Evolutionary conservation across 176 grass and related monocot genomes (phyloP).

Genomic region (Oryza brachyantha): DNA sequence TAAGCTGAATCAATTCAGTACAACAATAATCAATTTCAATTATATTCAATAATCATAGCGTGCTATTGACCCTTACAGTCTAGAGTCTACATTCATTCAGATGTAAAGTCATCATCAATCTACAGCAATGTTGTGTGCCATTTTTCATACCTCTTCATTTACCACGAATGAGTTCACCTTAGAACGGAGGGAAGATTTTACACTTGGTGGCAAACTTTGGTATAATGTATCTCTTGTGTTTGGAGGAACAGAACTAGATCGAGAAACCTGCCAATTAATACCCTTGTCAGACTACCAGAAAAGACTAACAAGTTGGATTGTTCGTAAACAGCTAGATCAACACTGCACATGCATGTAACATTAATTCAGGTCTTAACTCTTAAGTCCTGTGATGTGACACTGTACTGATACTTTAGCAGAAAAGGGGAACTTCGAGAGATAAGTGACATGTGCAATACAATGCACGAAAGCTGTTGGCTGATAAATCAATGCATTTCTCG

Average conservation of each 20-base stretch:
- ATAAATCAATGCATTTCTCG: background rate
- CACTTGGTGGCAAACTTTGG: constrained; percentile 76
- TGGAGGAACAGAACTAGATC: constrained; percentile 86
- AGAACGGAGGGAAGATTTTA: constrained; percentile 78
- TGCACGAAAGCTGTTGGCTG: background rate
- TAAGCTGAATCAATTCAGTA: constrained; percentile 52
- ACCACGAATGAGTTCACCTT: constrained; percentile 62
- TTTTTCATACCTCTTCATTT: constrained; percentile 78
- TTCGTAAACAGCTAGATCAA: constrained; percentile 19
- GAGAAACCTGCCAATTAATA: constrained; percentile 56
- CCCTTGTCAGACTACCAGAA: constrained; percentile 36
- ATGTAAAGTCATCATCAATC: background rate
- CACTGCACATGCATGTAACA: constrained; percentile 2
- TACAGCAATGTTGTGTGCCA: constrained; percentile 12
- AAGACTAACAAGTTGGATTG: background rate
- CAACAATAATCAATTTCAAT: constrained; percentile 24
- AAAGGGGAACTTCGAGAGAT: background rate
- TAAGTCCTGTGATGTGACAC: background rate
- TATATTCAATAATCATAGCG: constrained; percentile 6
- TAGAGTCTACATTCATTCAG: background rate
- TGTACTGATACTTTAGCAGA: constrained; percentile 16
- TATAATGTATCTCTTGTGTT: constrained; percentile 91
- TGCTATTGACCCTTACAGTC: constrained; percentile 20
- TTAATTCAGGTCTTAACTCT: background rate
- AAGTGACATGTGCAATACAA: constrained; percentile 19